These are phyloP conservation scores for Mariannaea elegans DNA, from an alignment of 2,329 filamentous ascomycete species.

Conservation along the genomic window DNA sequence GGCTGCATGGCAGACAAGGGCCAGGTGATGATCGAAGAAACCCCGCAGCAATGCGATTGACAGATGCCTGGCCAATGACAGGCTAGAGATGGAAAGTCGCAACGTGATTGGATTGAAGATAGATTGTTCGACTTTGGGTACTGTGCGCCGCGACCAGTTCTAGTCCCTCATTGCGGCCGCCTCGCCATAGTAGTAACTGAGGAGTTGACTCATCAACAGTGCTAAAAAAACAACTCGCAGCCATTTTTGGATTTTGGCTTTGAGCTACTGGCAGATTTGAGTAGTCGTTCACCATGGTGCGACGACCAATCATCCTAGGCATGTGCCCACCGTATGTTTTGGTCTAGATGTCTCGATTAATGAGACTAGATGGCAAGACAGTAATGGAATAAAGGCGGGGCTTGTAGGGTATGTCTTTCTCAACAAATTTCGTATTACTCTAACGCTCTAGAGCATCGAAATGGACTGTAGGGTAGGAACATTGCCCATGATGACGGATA, in stretches of 20 bases:
- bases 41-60: conserved; percentile 43
- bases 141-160: conserved; percentile 1
- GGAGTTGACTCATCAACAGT: conserved; percentile 9
- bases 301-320: not conserved
- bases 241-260: conserved; percentile 11
- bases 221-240: not conserved
- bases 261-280: not conserved
- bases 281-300: not conserved
- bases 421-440: not conserved
- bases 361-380: not conserved
- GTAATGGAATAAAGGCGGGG: not conserved
- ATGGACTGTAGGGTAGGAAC: not conserved
- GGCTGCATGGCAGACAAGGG: conserved; percentile 20
- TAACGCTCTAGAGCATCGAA: not conserved
- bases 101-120: conserved; percentile 38
- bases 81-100: conserved; percentile 23
- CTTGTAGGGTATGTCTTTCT: not conserved
- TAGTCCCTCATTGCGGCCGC: conserved; percentile 14
- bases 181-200: too few relatives aligned
- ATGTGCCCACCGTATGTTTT: not conserved
- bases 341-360: too few relatives aligned
- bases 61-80: conserved; percentile 40
- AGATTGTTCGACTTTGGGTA: conserved; percentile 32
- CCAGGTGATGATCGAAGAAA: conserved; percentile 28
- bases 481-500: not conserved